Evolutionary conservation across 2,329 filamentous ascomycete genomes (phyloP).

Genomic region (Diaporthe eres): DNA sequence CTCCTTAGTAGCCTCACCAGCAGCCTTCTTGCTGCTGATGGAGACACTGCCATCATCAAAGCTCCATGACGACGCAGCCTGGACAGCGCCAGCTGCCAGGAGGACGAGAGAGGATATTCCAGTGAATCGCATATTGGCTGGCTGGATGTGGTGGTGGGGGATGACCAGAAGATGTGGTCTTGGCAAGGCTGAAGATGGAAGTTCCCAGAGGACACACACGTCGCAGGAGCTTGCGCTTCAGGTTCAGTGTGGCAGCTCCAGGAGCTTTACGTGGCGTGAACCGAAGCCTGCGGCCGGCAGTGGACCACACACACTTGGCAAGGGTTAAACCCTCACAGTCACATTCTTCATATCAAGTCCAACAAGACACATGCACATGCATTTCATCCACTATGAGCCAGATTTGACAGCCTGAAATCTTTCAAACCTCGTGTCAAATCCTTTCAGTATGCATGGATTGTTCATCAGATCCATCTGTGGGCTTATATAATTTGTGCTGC

Average conservation of each 20-base stretch:
- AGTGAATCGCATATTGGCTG: slow-evolving; percentile 57
- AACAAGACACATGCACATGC: background rate
- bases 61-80: slow-evolving; percentile 74
- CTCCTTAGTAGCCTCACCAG: slow-evolving; percentile 70
- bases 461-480: background rate
- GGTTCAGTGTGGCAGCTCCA: slow-evolving; percentile 3
- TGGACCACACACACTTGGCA: background rate
- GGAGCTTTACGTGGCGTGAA: slow-evolving; percentile 42
- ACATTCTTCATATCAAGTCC: background rate
- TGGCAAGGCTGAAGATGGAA: slow-evolving; percentile 33
- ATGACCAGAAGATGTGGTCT: slow-evolving; percentile 32
- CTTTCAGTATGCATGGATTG: background rate
- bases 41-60: slow-evolving; percentile 81
- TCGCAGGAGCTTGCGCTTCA: slow-evolving; percentile 10
- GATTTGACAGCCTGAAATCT: background rate
- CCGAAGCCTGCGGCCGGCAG: slow-evolving; percentile 4
- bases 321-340: background rate
- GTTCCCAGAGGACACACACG: slow-evolving; percentile 38
- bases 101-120: slow-evolving; percentile 59
- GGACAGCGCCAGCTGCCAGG: slow-evolving; percentile 64
- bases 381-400: background rate
- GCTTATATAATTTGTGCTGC: too few relatives aligned
- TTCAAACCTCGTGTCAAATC: background rate
- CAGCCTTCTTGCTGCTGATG: slow-evolving; percentile 75
- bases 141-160: slow-evolving; percentile 26